A percentile compares a stretch with the other conserved stretches of the same genome.
Evolutionary conservation across 2,329 filamentous ascomycete species (phyloP).

Genomic region (Aspergillus sojae): DNA sequence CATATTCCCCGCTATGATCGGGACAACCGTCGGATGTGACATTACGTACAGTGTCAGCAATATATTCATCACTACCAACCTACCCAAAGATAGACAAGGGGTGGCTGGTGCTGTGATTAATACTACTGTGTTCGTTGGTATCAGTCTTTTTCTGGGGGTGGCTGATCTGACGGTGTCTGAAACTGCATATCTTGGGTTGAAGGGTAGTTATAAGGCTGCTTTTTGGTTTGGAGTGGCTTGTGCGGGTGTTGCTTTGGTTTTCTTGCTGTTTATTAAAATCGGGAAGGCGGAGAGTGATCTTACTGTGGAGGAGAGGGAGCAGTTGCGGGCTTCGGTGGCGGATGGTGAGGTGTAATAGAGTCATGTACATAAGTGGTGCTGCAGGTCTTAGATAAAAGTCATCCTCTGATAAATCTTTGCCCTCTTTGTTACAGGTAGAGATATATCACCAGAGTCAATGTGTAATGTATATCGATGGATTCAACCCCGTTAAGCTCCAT

Average conservation of each 20-base stretch:
- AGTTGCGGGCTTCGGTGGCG: not conserved
- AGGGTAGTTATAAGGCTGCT: conserved; percentile 14
- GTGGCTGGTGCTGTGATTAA: conserved; percentile 13
- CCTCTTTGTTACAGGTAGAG: no score
- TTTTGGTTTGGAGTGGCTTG: conserved; percentile 16
- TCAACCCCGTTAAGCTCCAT: no score
- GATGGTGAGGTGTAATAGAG: not conserved
- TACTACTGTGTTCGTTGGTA: conserved; percentile 12
- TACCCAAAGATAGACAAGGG: conserved; percentile 9
- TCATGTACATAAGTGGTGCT: no score
- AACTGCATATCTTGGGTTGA: conserved; percentile 2
- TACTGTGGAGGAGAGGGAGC: not conserved
- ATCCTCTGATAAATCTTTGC: no score
- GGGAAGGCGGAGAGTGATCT: not conserved
- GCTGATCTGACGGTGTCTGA: conserved; percentile 8
- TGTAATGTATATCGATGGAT: no score
- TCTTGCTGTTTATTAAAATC: not conserved
- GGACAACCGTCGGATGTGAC: conserved; percentile 7
- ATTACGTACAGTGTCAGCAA: conserved; percentile 16
- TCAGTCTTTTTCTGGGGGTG: conserved; percentile 14
- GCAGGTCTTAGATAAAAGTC: no score
- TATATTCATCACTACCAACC: conserved; percentile 13
- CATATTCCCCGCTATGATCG: conserved; percentile 13
- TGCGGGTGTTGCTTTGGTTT: not conserved
- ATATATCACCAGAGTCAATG: no score